phyloP scores from a whole-genome alignment of 192 early-diverging fungal genomes.

The Allomyces arbusculus region DNA sequence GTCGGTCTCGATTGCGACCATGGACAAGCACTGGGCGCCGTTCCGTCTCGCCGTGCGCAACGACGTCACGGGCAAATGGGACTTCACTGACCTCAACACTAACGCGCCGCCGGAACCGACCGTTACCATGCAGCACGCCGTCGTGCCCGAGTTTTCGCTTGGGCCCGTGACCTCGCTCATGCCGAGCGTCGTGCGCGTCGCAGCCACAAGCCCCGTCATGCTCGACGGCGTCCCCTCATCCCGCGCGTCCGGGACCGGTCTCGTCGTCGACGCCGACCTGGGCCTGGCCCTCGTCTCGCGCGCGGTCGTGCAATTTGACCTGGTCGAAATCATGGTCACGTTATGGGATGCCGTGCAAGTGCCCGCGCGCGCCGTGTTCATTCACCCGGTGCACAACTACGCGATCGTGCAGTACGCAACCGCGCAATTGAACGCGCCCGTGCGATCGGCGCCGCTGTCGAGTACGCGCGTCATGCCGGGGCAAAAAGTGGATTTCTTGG shows the following conservation, averaged over 20 bases:
- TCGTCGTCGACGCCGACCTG: slow-evolving; percentile 52
- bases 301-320: slow-evolving; percentile 52
- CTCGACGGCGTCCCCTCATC: slow-evolving; percentile 52
- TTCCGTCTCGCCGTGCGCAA: slow-evolving; percentile 61
- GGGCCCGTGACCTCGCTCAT: slow-evolving; percentile 43
- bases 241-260: slow-evolving; percentile 39
- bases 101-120: slow-evolving; percentile 35
- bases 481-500: background rate
- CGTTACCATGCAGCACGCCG: slow-evolving; percentile 37
- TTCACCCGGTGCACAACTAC: slow-evolving; percentile 80
- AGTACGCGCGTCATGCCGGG: background rate
- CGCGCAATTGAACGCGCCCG: background rate
- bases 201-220: slow-evolving; percentile 48
- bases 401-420: slow-evolving; percentile 51
- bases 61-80: slow-evolving; percentile 52
- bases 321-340: slow-evolving; percentile 62
- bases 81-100: slow-evolving; percentile 41
- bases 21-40: slow-evolving; percentile 70
- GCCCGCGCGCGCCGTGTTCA: slow-evolving; percentile 55
- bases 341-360: slow-evolving; percentile 77
- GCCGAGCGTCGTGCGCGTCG: slow-evolving; percentile 45
- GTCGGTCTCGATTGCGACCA: slow-evolving; percentile 60
- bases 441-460: background rate
- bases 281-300: slow-evolving; percentile 69
- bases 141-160: slow-evolving; percentile 39